These are phyloP conservation scores for Poa pratensis DNA, from an alignment of 176 grass and related monocot species.

Conservation along the genomic window DNA sequence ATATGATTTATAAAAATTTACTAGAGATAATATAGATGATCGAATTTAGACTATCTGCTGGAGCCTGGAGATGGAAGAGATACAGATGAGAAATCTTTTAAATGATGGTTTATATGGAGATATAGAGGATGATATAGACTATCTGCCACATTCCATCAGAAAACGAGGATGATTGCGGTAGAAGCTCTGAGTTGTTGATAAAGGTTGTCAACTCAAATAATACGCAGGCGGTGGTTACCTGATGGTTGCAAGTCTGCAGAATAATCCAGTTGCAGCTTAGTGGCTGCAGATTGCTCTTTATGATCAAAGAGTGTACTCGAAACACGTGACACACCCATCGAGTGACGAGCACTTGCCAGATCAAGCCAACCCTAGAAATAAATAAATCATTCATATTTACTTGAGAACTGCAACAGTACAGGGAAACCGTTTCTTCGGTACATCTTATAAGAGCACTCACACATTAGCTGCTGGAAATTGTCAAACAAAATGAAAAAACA, in stretches of 20 bases:
- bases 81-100: background rate
- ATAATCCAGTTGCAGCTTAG: constrained; percentile 65
- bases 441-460: background rate
- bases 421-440: background rate
- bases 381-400: constrained; percentile 16
- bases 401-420: background rate
- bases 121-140: background rate
- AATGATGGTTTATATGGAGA: background rate
- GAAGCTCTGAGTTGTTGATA: background rate
- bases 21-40: background rate
- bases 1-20: background rate
- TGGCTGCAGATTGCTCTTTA: constrained; percentile 80
- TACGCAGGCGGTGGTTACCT: constrained; percentile 46
- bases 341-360: constrained; percentile 86
- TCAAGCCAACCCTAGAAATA: constrained; percentile 88
- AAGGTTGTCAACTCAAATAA: background rate
- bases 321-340: constrained; percentile 76
- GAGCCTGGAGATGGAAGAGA: background rate
- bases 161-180: background rate
- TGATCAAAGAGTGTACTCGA: constrained; percentile 78
- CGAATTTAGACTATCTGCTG: background rate
- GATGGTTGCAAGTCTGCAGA: constrained; percentile 37
- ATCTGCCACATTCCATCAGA: background rate
- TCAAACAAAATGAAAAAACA: background rate
- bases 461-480: background rate